Evolutionary conservation across 2,329 filamentous ascomycete species (phyloP), one percentile per base, ranked within the genome.

Genomic region (Lecanicillium sp.): DNA sequence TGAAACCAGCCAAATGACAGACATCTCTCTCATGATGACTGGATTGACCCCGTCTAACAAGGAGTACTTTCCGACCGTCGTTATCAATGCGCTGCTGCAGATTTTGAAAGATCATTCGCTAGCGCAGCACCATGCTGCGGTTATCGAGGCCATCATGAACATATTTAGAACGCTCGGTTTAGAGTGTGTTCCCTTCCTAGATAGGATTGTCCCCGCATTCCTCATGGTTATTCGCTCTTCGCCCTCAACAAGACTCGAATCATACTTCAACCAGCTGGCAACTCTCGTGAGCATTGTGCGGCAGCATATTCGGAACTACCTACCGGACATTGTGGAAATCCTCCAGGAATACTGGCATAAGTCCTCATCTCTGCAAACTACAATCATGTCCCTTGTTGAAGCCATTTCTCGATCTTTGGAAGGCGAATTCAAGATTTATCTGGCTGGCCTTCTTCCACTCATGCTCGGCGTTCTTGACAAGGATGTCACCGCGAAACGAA

Each of bases 61-160:
- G 55, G 92, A 98, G 53, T 98, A 98, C 61, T 98, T 95, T 55
- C 92, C 92, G 1, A 98, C 92, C 0, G 88, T 98, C 14, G 92
- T 96, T 33, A 96, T 98, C 57, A 95, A 95, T 53, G 94, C 92
- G 2, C 73, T 98, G 10, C 79, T 98, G 53, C 83, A 88, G 41
- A 89, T 98, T 48, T 66, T 98, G 27, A 94, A 90, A 53, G 92
- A 98, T 50, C 80, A 81, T 18, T 97, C 92, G 0, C 70, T 98
- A 4, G 78, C 83, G 11, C 86, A 94, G 53, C 90, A 95, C 52
- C 94, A 98, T 54, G 90, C 88, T 4, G 80, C 84, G 10, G 90
- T 97, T 12, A 92, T 98, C 37, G 92, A 97, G 58, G 92, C 92
- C 5, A 94, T 98, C 51, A 97, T 98, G 81, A 95, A 87, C 50